Evolutionary conservation across 352 stramenopile species (phyloP).

Genomic region (Pythium volutum): DNA sequence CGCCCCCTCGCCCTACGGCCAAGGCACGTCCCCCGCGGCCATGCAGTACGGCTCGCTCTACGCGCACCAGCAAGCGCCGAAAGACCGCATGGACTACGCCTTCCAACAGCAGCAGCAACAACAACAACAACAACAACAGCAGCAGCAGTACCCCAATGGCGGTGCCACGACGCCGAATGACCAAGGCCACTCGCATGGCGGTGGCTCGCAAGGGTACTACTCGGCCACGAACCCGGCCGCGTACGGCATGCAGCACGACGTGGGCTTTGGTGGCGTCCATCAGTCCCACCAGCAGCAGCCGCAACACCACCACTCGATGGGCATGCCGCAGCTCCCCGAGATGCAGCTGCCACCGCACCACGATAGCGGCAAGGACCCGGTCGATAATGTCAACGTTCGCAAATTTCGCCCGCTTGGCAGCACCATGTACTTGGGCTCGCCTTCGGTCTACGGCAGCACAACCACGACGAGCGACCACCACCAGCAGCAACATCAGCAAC

Average conservation of each 20-base stretch:
- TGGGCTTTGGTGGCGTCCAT: slow-evolving; percentile 19
- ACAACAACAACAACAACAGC: slow-evolving; percentile 17
- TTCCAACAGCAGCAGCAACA: slow-evolving; percentile 15
- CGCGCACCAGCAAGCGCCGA: slow-evolving; percentile 16
- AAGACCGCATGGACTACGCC: slow-evolving; percentile 24
- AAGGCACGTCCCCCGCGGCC: slow-evolving; percentile 6
- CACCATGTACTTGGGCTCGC: slow-evolving; percentile 20
- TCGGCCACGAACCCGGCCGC: not conserved
- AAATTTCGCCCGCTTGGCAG: slow-evolving; percentile 21
- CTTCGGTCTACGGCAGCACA: slow-evolving; percentile 10
- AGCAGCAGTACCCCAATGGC: slow-evolving; percentile 17
- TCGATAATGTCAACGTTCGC: slow-evolving; percentile 5
- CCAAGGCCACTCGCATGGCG: too few relatives aligned
- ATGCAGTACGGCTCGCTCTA: slow-evolving; percentile 25
- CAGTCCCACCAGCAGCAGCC: slow-evolving; percentile 7
- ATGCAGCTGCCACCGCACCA: slow-evolving; percentile 25
- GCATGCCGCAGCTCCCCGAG: slow-evolving; percentile 25
- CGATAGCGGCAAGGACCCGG: slow-evolving; percentile 15
- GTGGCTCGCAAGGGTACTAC: slow-evolving; percentile 13
- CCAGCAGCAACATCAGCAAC: not conserved
- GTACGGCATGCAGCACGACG: slow-evolving; percentile 17
- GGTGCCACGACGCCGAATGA: not conserved
- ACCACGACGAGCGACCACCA: not conserved
- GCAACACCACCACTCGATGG: slow-evolving; percentile 11
- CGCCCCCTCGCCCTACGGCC: slow-evolving; percentile 9